Evolutionary conservation across 306 rosid species (phyloP).

Genomic region (Vigna nakashimae): DNA sequence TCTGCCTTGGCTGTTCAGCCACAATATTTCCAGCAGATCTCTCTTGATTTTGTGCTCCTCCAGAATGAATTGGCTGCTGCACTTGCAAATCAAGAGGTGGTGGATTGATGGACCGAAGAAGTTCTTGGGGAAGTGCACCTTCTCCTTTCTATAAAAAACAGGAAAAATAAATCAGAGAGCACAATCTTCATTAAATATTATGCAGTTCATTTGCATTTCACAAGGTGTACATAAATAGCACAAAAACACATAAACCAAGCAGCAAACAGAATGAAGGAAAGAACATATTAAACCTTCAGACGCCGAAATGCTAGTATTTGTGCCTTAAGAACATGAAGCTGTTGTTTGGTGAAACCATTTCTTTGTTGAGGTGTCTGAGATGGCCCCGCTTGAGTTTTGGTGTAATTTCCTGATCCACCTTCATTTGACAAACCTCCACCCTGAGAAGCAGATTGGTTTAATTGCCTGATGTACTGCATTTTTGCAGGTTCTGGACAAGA

Average conservation of each 20-base stretch:
- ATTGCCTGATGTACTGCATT: constrained; percentile 64
- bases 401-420: constrained; percentile 58
- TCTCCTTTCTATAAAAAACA: constrained; percentile 86
- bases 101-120: constrained; percentile 85
- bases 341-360: constrained; percentile 82
- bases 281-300: constrained; percentile 70
- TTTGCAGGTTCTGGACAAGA: constrained; percentile 66
- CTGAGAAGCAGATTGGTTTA: constrained; percentile 70
- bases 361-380: constrained; percentile 68
- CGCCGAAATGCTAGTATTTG: constrained; percentile 97
- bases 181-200: constrained; percentile 38
- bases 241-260: constrained; percentile 9
- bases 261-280: constrained; percentile 33
- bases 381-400: constrained; percentile 60
- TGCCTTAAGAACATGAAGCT: constrained; percentile 95
- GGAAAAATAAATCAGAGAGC: constrained; percentile 38
- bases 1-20: constrained; percentile 60
- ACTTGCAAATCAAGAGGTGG: constrained; percentile 83
- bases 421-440: constrained; percentile 65
- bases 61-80: constrained; percentile 68
- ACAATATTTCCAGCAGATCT: constrained; percentile 63
- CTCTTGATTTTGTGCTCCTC: constrained; percentile 69
- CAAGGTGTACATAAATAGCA: constrained; percentile 29
- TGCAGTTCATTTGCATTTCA: constrained; percentile 32
- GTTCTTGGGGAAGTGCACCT: constrained; percentile 91